Evolutionary conservation across 2,329 filamentous ascomycete species (phyloP).

Genomic region (Aspergillus aculeatus): DNA sequence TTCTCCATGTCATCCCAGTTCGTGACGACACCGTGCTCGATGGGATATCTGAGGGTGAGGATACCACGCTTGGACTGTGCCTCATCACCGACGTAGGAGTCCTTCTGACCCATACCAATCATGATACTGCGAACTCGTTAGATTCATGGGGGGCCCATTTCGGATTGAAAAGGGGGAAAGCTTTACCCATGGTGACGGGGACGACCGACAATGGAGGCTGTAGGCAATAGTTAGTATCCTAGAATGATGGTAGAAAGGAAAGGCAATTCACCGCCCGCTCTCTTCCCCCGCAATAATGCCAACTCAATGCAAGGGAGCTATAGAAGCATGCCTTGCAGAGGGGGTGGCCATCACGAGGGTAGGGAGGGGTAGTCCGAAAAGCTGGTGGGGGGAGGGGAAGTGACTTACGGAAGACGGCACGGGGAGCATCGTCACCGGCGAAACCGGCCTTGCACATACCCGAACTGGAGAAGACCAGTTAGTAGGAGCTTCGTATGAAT

Average conservation of each 20-base stretch:
- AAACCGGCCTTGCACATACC: slow-evolving; percentile 99
- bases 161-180: slow-evolving; percentile 16
- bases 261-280: slow-evolving; percentile 7
- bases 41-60: slow-evolving; percentile 97
- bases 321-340: slow-evolving; percentile 8
- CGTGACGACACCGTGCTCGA: slow-evolving; percentile 99
- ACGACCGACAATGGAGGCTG: slow-evolving; percentile 98
- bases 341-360: slow-evolving; percentile 13
- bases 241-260: slow-evolving; percentile 4
- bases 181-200: slow-evolving; percentile 99
- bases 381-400: slow-evolving; percentile 18
- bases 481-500: slow-evolving; percentile 10
- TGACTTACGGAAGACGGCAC: slow-evolving; percentile 99
- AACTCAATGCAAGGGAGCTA: slow-evolving; percentile 28
- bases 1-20: slow-evolving; percentile 99
- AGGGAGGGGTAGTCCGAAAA: slow-evolving; percentile 13
- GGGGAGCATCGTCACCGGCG: slow-evolving; percentile 99
- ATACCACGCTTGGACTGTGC: slow-evolving; percentile 99
- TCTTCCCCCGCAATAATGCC: background rate
- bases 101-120: slow-evolving; percentile 99
- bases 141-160: slow-evolving; percentile 10
- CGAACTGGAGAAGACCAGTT: slow-evolving; percentile 63
- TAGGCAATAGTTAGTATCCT: slow-evolving; percentile 23
- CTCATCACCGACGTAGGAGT: slow-evolving; percentile 99
- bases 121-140: slow-evolving; percentile 74